Percentiles rank a stretch among this genome's conserved stretches.
Evolutionary conservation across 441 rosid species (phyloP).

Genomic region (Theobroma grandiflorum): DNA sequence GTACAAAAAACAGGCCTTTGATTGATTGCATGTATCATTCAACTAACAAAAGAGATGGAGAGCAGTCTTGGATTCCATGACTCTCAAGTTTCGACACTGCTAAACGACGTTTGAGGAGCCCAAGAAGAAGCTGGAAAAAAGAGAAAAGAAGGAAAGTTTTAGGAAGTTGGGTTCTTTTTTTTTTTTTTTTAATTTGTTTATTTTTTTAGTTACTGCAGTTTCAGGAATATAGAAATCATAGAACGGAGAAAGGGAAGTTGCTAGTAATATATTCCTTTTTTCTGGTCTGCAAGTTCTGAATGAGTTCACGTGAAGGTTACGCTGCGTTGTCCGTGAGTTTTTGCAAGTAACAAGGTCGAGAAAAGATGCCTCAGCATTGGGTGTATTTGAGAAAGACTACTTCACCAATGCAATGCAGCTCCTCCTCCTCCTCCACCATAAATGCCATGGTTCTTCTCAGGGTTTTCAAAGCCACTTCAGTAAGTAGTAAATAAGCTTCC

Average conservation of each 20-base stretch:
- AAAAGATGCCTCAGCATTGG: conserved; percentile 36
- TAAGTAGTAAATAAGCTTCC: conserved; percentile 6
- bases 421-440: conserved; percentile 21
- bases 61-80: conserved; percentile 32
- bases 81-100: conserved; percentile 18
- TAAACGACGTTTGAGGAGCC: conserved; percentile 37
- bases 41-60: neutral
- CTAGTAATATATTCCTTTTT: neutral
- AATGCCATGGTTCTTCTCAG: conserved; percentile 17
- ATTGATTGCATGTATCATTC: neutral
- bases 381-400: conserved; percentile 26
- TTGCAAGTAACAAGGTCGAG: conserved; percentile 52
- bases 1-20: neutral
- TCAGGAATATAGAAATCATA: conserved; percentile 34
- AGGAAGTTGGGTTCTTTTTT: neutral
- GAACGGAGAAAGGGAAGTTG: conserved; percentile 40
- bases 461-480: conserved; percentile 1
- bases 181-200: neutral
- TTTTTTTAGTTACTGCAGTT: conserved; percentile 30
- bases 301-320: conserved; percentile 63
- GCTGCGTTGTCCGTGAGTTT: conserved; percentile 60
- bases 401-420: conserved; percentile 25
- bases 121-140: conserved; percentile 24
- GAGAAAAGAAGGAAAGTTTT: neutral
- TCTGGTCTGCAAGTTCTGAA: conserved; percentile 44